Conservation (phyloP, 805 yeast species). For the Lipomyces kockii region DNA sequence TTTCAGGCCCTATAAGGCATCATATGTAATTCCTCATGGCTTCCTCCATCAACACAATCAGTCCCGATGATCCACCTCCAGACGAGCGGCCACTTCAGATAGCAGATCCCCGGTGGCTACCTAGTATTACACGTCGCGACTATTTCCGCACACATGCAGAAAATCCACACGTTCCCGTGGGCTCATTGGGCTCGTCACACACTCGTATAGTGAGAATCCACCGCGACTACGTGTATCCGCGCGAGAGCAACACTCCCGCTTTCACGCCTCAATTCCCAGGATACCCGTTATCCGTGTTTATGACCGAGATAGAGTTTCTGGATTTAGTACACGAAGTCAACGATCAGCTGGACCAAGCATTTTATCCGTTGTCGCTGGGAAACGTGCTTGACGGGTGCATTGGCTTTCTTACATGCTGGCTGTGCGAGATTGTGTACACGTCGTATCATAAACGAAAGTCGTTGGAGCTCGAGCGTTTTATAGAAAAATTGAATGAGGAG, state of each 20-base stretch:
- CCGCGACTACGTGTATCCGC: conserved; percentile 9
- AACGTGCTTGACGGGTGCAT: conserved; percentile 12
- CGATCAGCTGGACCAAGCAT: conserved; percentile 11
- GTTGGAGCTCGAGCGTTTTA: conserved; percentile 9
- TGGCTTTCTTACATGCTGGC: conserved; percentile 10
- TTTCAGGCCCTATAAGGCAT: no score
- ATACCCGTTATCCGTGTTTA: conserved; percentile 17
- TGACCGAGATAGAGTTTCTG: conserved; percentile 13
- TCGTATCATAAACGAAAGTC: conserved; percentile 8
- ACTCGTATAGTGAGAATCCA: conserved; percentile 20
- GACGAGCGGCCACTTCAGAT: conserved; percentile 9
- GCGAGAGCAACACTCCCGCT: conserved; percentile 7
- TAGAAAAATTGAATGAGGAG: conserved; percentile 9
- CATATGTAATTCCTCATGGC: no score
- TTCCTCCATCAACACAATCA: not conserved
- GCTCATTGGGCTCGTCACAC: not conserved
- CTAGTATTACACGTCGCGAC: conserved; percentile 10
- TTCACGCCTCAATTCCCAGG: conserved; percentile 13
- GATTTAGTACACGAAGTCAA: conserved; percentile 16
- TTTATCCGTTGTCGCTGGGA: conserved; percentile 8
- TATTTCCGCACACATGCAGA: conserved; percentile 16
- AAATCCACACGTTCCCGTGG: conserved; percentile 11
- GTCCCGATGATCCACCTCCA: not conserved
- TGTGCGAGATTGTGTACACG: conserved; percentile 10
- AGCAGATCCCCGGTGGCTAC: conserved; percentile 24